Percentiles rank a stretch among this genome's conserved stretches.
Conservation (phyloP, 106 monocot genomes). For the Amphibolis antarctica region DNA sequence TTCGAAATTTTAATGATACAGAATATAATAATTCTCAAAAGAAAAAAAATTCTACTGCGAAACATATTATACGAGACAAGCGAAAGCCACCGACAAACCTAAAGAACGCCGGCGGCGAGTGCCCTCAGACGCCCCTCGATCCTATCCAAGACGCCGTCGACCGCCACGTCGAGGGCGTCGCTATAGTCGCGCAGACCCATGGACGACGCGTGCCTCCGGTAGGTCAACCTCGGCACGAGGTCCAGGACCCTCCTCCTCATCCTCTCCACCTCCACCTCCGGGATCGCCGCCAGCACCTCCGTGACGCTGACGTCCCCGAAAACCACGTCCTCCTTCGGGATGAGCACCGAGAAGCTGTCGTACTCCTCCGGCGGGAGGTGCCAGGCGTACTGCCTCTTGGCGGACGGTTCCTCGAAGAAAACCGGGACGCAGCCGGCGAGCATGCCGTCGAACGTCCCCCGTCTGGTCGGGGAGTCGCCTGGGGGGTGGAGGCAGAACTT, state of each 20-base stretch:
- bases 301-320: slow-evolving; percentile 39
- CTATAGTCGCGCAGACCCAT: slow-evolving; percentile 34
- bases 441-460: slow-evolving; percentile 81
- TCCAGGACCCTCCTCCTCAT: slow-evolving; percentile 66
- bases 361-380: slow-evolving; percentile 42
- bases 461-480: slow-evolving; percentile 66
- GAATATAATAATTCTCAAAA: no score
- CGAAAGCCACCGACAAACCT: no score
- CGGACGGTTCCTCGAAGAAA: slow-evolving; percentile 75
- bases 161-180: slow-evolving; percentile 79
- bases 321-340: slow-evolving; percentile 87
- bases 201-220: slow-evolving; percentile 56
- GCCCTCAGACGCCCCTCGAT: slow-evolving; percentile 19
- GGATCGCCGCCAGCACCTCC: slow-evolving; percentile 36
- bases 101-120: background rate
- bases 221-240: slow-evolving; percentile 60
- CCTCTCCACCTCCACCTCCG: slow-evolving; percentile 33
- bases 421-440: slow-evolving; percentile 86
- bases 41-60: no score
- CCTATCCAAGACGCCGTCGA: slow-evolving; percentile 57
- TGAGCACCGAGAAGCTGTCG: slow-evolving; percentile 52
- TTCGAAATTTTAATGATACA: no score
- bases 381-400: slow-evolving; percentile 74
- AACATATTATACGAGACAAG: no score
- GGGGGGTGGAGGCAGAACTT: slow-evolving; percentile 92